Conservation (phyloP, 148 eudicot genomes). For the Vaccinium myrtillus region DNA sequence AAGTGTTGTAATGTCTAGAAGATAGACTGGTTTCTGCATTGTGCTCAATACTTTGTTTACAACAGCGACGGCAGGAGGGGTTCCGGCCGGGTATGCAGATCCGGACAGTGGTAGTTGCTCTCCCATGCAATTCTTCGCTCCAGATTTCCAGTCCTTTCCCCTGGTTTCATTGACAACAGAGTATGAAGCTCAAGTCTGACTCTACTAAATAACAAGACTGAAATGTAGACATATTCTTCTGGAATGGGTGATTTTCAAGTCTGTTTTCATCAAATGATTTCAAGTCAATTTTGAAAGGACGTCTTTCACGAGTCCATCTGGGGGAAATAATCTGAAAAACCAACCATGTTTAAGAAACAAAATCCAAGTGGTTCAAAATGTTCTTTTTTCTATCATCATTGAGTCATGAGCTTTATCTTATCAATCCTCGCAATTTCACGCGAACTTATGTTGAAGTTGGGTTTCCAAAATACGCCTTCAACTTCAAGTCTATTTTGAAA, state of each 20-base stretch:
- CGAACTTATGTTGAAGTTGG: no score
- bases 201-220: background rate
- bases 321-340: background rate
- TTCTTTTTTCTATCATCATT: no score
- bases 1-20: conserved; percentile 64
- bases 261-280: background rate
- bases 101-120: conserved; percentile 31
- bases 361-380: no score
- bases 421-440: no score
- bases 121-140: conserved; percentile 24
- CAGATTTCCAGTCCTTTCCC: conserved; percentile 48
- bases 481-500: no score
- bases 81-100: conserved; percentile 36
- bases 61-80: conserved; percentile 41
- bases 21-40: conserved; percentile 59
- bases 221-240: conserved; percentile 1
- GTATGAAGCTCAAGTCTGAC: background rate
- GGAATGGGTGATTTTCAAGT: background rate
- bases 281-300: background rate
- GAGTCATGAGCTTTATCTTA: no score
- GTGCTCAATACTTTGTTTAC: conserved; percentile 61
- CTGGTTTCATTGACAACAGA: conserved; percentile 29
- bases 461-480: no score
- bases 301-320: background rate
- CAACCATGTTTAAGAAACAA: background rate